phyloP scores from a whole-genome alignment of 83 land plant genomes.

The Isoetes engelmannii region DNA sequence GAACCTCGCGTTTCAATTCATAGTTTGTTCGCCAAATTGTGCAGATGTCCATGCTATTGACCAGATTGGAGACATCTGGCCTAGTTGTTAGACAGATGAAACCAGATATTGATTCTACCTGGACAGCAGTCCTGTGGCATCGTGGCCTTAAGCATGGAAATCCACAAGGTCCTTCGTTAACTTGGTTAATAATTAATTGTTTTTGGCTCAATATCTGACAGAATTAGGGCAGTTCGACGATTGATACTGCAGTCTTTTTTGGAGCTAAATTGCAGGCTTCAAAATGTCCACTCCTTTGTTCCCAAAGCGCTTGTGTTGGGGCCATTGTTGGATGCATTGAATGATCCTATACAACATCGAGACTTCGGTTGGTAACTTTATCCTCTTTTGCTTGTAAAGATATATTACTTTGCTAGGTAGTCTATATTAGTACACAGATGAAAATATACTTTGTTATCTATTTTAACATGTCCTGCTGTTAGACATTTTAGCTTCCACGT shows the following conservation, averaged over 20 bases:
- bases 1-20: not conserved
- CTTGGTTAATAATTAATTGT: not conserved
- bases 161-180: slow-evolving; percentile 57
- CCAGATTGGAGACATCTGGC: not conserved
- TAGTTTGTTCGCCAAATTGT: not conserved
- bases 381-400: not conserved
- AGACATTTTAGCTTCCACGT: not conserved
- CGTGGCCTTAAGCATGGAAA: slow-evolving; percentile 84
- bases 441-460: too few species aligned
- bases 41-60: slow-evolving; percentile 49
- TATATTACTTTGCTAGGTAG: too few species aligned
- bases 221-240: slow-evolving; percentile 55
- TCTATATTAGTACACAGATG: too few species aligned
- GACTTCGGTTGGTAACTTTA: slow-evolving; percentile 70
- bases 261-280: slow-evolving; percentile 57
- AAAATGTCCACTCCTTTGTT: slow-evolving; percentile 34
- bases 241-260: slow-evolving; percentile 83
- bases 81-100: not conserved
- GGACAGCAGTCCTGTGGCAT: slow-evolving; percentile 78
- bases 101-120: slow-evolving; percentile 40
- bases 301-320: slow-evolving; percentile 71
- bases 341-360: slow-evolving; percentile 82
- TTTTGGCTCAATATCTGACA: slow-evolving; percentile 6
- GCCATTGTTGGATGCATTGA: slow-evolving; percentile 59
- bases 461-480: not conserved